Evolutionary conservation across 768 basidiomycete species (phyloP).

Genomic region (Boletus pseudopeckii): DNA sequence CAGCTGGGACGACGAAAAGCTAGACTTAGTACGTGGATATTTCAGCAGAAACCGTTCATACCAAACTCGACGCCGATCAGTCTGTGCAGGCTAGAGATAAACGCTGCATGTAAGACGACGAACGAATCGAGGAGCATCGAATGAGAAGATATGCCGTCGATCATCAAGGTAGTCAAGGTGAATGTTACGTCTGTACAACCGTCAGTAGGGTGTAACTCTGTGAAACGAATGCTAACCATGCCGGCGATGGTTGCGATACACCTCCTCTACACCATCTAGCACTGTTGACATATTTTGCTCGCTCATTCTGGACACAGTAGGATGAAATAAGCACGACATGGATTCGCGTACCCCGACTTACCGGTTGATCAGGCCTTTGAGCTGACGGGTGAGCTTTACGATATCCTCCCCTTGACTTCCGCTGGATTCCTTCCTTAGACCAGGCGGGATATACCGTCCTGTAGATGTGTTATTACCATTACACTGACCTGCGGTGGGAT

Average conservation of each 20-base stretch:
- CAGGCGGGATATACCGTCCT: slow-evolving; percentile 79
- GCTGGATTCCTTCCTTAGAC: slow-evolving; percentile 55
- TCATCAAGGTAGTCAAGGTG: slow-evolving; percentile 69
- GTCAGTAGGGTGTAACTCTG: slow-evolving; percentile 6
- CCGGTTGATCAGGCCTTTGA: slow-evolving; percentile 90
- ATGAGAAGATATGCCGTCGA: slow-evolving; percentile 76
- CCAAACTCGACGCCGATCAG: slow-evolving; percentile 87
- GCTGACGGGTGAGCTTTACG: slow-evolving; percentile 63
- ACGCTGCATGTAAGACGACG: slow-evolving; percentile 82
- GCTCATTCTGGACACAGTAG: slow-evolving; percentile 59
- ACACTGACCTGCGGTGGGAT: not conserved
- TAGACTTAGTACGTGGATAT: not conserved
- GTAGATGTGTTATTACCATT: slow-evolving; percentile 1
- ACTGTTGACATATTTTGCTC: slow-evolving; percentile 85
- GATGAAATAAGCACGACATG: not conserved
- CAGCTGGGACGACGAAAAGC: slow-evolving; percentile 45
- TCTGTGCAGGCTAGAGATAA: slow-evolving; percentile 78
- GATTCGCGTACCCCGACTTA: slow-evolving; percentile 28
- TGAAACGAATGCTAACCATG: slow-evolving; percentile 52
- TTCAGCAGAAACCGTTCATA: slow-evolving; percentile 35
- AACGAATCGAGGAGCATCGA: slow-evolving; percentile 84
- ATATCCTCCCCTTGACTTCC: slow-evolving; percentile 36
- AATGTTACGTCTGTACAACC: slow-evolving; percentile 69
- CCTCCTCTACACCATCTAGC: slow-evolving; percentile 65
- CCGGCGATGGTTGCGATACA: slow-evolving; percentile 73